phyloP scores from a whole-genome alignment of 169 alveolate genomes.

The Plasmodium vivax region DNA sequence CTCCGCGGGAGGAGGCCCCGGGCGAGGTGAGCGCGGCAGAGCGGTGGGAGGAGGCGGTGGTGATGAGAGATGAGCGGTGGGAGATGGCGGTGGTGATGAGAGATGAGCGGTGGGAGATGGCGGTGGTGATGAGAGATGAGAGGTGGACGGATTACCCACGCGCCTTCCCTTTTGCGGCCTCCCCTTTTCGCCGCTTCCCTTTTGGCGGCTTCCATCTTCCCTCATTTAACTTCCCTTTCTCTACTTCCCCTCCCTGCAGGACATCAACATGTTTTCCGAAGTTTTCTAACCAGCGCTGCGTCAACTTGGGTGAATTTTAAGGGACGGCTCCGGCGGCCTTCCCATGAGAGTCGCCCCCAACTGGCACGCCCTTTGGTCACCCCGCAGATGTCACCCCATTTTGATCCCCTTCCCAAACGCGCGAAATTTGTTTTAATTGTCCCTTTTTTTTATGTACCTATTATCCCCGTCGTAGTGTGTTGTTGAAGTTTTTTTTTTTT shows the following conservation, averaged over 20 bases:
- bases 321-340: neutral
- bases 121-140: neutral
- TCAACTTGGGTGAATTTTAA: neutral
- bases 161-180: neutral
- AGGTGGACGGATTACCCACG: neutral
- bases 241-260: neutral
- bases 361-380: neutral
- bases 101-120: neutral
- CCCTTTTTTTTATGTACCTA: neutral
- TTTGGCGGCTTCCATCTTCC: neutral
- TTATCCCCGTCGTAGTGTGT: neutral
- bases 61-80: too few species aligned
- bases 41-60: too few species aligned
- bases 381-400: neutral
- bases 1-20: slow-evolving; percentile 8
- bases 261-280: slow-evolving; percentile 69
- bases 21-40: slow-evolving; percentile 21
- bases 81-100: too few species aligned
- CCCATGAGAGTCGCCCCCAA: neutral
- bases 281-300: neutral
- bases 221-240: neutral
- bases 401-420: neutral
- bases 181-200: neutral
- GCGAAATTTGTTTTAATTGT: neutral
- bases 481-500: neutral